Base-by-base conservation (phyloP, 208 protist species). In the Leishmania gerbilli region DNA sequence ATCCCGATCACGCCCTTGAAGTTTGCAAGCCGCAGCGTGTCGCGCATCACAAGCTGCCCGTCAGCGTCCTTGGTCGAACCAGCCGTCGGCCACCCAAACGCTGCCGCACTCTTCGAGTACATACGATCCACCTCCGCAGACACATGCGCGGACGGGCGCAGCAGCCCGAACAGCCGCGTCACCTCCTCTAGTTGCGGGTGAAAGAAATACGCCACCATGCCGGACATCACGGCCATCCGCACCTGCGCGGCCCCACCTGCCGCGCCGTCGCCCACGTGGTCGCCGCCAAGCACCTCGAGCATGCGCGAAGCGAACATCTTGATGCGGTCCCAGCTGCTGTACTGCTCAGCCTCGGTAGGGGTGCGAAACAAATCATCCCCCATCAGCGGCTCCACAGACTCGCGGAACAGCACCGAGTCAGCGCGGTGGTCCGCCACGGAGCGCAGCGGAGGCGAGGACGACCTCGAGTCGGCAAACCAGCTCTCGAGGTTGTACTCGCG, bases 151-250 rank as follows among this genome's bases (percentile, higher is more conserved):
- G 81, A 84, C 0, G 81, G 81, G 4, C 81, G 76, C 68, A 84
- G 75, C 69, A 84, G 60, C 4, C 81, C 81, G 1, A 84, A 71
- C 21, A 84, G 68, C 19, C 81, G 76, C 71, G 81, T 74, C 81
- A 58, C 67, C 76, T 72, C 76, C n/a, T 19, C n/a, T 47, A 84
- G 56, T 21, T 62, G 47, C 15, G 81, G 81, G 31, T 72, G 67
- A 3, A 74, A 0, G 24, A 74, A 74, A 47, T 80, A 84, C 21
- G 81, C 76, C 9, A 71, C 78, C 4, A 0, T 31, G 45, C 81
- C 76, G 11, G 81, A 84, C 5, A 84, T 1, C 15, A 84, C 81
- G n/a, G 53, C 69, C 13, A 84, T 27, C 15, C 47, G 45, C 69
- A 55, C 42, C 19, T 53, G 47, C 45, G 24, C 11, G 6, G 8